A percentile compares a stretch with the other conserved stretches of the same genome.
These are phyloP conservation scores for Moesziomyces aphidis DNA, from an alignment of 1,284 basidiomycete genomes.

Conservation along the genomic window DNA sequence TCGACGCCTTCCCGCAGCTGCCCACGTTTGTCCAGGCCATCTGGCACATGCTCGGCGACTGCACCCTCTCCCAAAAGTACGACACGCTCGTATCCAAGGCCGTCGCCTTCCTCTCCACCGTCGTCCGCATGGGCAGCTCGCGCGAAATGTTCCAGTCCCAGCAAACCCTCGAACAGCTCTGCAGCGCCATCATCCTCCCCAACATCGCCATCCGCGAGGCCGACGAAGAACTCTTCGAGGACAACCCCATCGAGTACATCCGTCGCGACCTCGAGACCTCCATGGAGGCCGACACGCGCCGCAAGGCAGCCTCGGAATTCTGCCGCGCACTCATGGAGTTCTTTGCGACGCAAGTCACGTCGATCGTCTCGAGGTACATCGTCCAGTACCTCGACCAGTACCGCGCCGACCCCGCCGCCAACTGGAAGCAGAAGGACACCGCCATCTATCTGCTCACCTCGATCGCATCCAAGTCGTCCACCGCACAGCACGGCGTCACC, in stretches of 20 bases:
- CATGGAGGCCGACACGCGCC: conserved; percentile 77
- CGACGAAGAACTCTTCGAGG: conserved; percentile 96
- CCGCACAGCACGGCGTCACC: conserved; percentile 80
- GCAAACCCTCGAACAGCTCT: conserved; percentile 83
- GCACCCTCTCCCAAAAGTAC: conserved; percentile 79
- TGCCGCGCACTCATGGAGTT: conserved; percentile 85
- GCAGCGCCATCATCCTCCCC: conserved; percentile 90
- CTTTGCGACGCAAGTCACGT: conserved; percentile 84
- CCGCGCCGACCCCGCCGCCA: conserved; percentile 74
- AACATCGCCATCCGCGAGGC: conserved; percentile 89
- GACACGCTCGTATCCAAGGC: conserved; percentile 93
- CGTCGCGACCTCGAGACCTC: conserved; percentile 83
- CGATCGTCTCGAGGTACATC: conserved; percentile 87
- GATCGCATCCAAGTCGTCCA: conserved; percentile 87
- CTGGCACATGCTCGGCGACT: conserved; percentile 86
- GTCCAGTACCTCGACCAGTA: conserved; percentile 77
- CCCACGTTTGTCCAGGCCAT: conserved; percentile 88
- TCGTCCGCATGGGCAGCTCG: conserved; percentile 76
- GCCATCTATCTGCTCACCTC: conserved; percentile 95
- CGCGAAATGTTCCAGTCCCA: conserved; percentile 73
- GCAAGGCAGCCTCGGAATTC: conserved; percentile 93
- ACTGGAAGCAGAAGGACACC: conserved; percentile 95
- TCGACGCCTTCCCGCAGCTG: conserved; percentile 85
- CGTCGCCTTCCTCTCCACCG: conserved; percentile 89
- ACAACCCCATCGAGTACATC: conserved; percentile 95